Conservation (phyloP, 208 protist genomes). For the Crithidia fasciculata region DNA sequence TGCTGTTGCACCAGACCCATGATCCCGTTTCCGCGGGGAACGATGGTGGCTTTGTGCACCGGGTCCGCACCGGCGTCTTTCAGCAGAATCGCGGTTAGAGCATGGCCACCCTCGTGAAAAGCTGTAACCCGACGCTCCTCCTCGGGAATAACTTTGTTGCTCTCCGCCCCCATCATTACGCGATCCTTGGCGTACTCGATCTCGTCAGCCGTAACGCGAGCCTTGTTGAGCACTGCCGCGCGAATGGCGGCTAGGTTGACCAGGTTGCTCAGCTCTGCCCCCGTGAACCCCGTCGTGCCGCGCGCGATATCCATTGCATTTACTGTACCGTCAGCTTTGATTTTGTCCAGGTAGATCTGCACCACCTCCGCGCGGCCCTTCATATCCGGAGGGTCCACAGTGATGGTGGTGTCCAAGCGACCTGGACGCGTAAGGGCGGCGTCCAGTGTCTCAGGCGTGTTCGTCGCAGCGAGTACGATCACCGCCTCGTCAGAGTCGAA, state of each 20-base stretch:
- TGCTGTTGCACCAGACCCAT: slow-evolving; percentile 92
- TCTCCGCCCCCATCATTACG: slow-evolving; percentile 92
- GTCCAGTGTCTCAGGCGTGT: slow-evolving; percentile 97
- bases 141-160: slow-evolving; percentile 84
- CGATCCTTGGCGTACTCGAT: slow-evolving; percentile 93
- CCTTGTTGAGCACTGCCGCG: slow-evolving; percentile 84
- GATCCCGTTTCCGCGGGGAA: slow-evolving; percentile 90
- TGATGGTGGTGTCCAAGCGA: slow-evolving; percentile 87
- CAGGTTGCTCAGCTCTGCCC: slow-evolving; percentile 92
- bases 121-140: slow-evolving; percentile 88
- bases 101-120: slow-evolving; percentile 90
- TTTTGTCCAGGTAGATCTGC: slow-evolving; percentile 89
- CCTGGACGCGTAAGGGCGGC: slow-evolving; percentile 93
- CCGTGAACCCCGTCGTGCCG: slow-evolving; percentile 90
- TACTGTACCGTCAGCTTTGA: slow-evolving; percentile 70
- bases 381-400: slow-evolving; percentile 92
- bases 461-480: slow-evolving; percentile 98
- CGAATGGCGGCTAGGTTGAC: slow-evolving; percentile 94
- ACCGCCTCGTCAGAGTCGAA: slow-evolving; percentile 93
- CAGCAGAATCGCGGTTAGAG: slow-evolving; percentile 83
- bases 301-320: slow-evolving; percentile 84
- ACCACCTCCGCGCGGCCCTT: slow-evolving; percentile 88
- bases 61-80: slow-evolving; percentile 80
- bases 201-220: slow-evolving; percentile 75
- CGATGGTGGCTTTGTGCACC: slow-evolving; percentile 93